phyloP scores from a whole-genome alignment of 257 asterid genomes.

The Scutellaria barbata region DNA sequence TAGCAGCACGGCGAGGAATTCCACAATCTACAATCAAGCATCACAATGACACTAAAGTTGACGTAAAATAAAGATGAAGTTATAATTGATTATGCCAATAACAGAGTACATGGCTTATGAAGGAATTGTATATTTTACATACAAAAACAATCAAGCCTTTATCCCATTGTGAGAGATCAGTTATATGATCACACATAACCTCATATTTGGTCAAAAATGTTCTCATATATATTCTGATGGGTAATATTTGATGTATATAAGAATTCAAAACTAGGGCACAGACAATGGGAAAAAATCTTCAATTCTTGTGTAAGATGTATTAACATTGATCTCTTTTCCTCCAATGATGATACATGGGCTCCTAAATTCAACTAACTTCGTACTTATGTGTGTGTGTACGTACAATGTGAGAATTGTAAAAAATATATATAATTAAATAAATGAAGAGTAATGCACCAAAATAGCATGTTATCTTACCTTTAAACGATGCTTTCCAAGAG shows the following conservation, averaged over 20 bases:
- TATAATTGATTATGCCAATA: neutral
- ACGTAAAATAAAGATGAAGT: conserved; percentile 18
- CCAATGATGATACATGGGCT: conserved; percentile 18
- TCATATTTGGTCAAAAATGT: too few species aligned
- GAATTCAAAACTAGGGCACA: neutral
- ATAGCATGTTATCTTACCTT: conserved; percentile 59
- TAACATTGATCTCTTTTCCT: conserved; percentile 8
- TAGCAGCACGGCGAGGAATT: conserved; percentile 79
- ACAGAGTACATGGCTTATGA: neutral
- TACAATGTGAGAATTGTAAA: conserved; percentile 9
- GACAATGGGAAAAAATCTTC: neutral
- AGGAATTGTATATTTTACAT: conserved; percentile 4
- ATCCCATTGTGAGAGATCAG: too few species aligned
- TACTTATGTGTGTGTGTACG: too few species aligned
- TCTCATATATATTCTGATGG: neutral
- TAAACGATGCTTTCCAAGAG: conserved; percentile 94
- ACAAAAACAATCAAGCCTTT: too few species aligned
- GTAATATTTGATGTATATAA: neutral
- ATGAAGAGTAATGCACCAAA: neutral
- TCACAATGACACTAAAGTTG: conserved; percentile 10
- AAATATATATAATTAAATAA: neutral
- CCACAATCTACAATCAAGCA: conserved; percentile 68
- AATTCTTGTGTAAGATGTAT: neutral
- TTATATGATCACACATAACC: too few species aligned
- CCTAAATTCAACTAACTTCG: conserved; percentile 15